Percentiles rank a stretch among this genome's conserved stretches.
phyloP scores from a whole-genome alignment of 179 eudicot genomes.

The Kewa caespitosa region DNA sequence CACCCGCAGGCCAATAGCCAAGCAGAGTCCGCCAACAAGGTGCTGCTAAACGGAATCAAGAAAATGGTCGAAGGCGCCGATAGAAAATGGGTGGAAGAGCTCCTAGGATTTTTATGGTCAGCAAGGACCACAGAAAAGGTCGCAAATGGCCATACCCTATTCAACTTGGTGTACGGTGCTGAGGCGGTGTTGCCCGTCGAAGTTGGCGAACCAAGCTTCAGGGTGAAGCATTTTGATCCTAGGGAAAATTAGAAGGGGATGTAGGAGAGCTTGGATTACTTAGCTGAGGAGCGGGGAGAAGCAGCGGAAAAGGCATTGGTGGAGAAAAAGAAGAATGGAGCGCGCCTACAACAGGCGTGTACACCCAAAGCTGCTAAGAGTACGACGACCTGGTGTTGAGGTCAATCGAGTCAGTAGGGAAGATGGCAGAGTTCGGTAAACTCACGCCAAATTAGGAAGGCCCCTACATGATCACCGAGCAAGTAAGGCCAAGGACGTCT shows the following conservation, averaged over 20 bases:
- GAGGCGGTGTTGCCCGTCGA: not conserved
- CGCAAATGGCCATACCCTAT: not conserved
- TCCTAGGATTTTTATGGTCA: not conserved
- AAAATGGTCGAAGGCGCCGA: not conserved
- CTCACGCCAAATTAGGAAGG: no score
- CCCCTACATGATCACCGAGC: no score
- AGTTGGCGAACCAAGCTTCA: not conserved
- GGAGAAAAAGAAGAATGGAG: no score
- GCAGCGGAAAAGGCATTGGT: no score
- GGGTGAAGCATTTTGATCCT: not conserved
- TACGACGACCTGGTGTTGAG: no score
- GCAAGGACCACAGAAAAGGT: not conserved
- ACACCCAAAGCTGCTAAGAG: no score
- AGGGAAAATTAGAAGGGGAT: not conserved
- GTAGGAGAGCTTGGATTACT: no score
- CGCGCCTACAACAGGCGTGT: no score
- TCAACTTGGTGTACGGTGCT: not conserved
- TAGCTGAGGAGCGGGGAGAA: no score
- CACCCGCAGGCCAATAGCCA: not conserved
- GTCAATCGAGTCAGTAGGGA: no score
- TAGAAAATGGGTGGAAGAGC: not conserved
- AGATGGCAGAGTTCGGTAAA: no score
- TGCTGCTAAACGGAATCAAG: not conserved
- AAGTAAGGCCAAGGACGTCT: no score
- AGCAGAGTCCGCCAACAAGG: not conserved